These are phyloP conservation scores for Penicillium crustosum DNA, from an alignment of 2,329 filamentous ascomycete species.

Conservation along the genomic window DNA sequence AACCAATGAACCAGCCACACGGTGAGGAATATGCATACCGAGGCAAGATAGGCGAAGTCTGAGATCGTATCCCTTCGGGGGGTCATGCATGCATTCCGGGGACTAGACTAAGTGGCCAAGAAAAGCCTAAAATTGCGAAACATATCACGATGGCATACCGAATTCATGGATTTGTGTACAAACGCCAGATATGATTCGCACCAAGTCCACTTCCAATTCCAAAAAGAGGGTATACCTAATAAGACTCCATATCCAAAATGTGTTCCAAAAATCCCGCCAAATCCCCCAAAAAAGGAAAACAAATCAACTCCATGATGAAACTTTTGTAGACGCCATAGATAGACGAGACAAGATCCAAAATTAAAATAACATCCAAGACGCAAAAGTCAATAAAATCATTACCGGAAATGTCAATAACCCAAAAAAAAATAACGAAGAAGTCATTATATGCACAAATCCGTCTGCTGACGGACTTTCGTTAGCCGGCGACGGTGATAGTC, in stretches of 20 bases:
- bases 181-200: slow-evolving; percentile 13
- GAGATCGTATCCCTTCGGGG: neutral
- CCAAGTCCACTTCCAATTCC: slow-evolving; percentile 10
- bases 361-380: neutral
- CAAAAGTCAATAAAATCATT: neutral
- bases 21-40: neutral
- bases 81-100: neutral
- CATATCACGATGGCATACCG: neutral
- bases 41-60: neutral
- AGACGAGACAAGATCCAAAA: neutral
- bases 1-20: neutral
- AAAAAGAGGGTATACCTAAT: slow-evolving; percentile 25
- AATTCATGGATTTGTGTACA: slow-evolving; percentile 10
- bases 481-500: slow-evolving; percentile 21
- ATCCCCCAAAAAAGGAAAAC: neutral
- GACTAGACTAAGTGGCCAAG: neutral
- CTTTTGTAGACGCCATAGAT: slow-evolving; percentile 5
- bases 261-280: slow-evolving; percentile 6
- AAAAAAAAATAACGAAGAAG: slow-evolving; percentile 14
- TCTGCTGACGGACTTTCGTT: slow-evolving; percentile 17
- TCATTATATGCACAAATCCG: slow-evolving; percentile 18
- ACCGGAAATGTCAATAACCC: slow-evolving; percentile 7
- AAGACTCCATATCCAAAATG: slow-evolving; percentile 9
- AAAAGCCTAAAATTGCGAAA: neutral
- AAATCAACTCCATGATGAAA: neutral